Percentiles rank a stretch among this genome's conserved stretches.
Conservation (phyloP, 495 filamentous ascomycete species). For the Platismatia glauca region DNA sequence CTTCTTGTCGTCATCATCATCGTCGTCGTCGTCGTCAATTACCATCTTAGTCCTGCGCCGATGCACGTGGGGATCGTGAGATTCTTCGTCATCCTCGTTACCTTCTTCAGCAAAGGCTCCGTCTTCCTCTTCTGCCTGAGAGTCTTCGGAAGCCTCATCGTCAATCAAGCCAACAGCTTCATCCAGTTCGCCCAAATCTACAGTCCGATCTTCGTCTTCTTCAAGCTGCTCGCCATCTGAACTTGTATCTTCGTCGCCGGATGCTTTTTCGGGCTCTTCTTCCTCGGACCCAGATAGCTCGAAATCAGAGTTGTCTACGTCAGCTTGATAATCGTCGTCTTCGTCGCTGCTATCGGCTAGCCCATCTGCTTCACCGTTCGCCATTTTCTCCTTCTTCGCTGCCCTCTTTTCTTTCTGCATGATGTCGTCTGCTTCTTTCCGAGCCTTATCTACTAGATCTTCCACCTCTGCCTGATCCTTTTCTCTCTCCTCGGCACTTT, state of each 20-base stretch:
- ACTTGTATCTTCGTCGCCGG: constrained; percentile 27
- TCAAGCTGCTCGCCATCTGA: constrained; percentile 33
- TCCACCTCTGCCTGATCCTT: constrained; percentile 74
- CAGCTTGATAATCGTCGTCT: constrained; percentile 55
- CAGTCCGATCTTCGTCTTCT: constrained; percentile 41
- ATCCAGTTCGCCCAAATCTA: constrained; percentile 31
- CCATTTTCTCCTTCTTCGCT: constrained; percentile 52
- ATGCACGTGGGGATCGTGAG: constrained; percentile 21
- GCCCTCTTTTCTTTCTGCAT: constrained; percentile 64
- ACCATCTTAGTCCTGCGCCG: constrained; percentile 37
- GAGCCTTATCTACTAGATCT: constrained; percentile 74
- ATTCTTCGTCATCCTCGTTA: constrained; percentile 36
- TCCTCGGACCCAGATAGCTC: constrained; percentile 45
- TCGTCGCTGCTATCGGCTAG: constrained; percentile 46
- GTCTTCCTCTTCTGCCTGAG: constrained; percentile 35
- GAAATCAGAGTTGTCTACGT: constrained; percentile 44
- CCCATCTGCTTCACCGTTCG: constrained; percentile 38
- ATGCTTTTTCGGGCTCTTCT: constrained; percentile 21
- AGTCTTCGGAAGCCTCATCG: constrained; percentile 29
- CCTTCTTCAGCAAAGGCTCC: constrained; percentile 31
- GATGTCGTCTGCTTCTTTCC: constrained; percentile 71
- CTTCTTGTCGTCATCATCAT: constrained; percentile 25
- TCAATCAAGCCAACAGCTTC: constrained; percentile 32
- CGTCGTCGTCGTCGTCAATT: constrained; percentile 44
- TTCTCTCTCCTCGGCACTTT: constrained; percentile 77